Base-by-base conservation (phyloP, 192 early-diverging fungal species). In the Linnemannia hyalina region DNA sequence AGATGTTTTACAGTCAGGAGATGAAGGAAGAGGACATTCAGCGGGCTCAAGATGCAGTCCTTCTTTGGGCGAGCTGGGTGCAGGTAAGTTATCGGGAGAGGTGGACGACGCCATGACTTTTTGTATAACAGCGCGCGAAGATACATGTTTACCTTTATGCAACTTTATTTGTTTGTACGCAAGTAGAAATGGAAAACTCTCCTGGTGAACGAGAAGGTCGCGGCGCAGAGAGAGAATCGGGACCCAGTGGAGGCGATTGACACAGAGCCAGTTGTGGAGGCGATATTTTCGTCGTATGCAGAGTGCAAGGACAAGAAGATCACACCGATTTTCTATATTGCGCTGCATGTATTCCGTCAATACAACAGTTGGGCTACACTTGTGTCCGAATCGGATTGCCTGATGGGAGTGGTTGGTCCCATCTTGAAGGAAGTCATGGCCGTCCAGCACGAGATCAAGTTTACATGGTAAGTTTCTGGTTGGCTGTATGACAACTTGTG, bases 301-400 rank as follows among this genome's bases (percentile, higher is more conserved):
- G 74, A 81, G 9, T 75, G 80, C 49, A 81, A 81, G 35, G 55
- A n/a, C 73, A 81, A 81, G 44, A 75, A 75, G 6, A 81, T 81
- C 65, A 70, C 35, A 22, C 55, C n/a, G n/a, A n/a, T n/a, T n/a
- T n/a, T n/a, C n/a, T n/a, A n/a, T n/a, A n/a, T n/a, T n/a, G n/a
- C n/a, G n/a, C n/a, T n/a, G n/a, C n/a, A n/a, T n/a, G n/a, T n/a
- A n/a, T n/a, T n/a, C n/a, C n/a, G n/a, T n/a, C n/a, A n/a, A n/a
- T n/a, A n/a, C n/a, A n/a, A n/a, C n/a, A n/a, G n/a, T n/a, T n/a
- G n/a, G n/a, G n/a, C n/a, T n/a, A n/a, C n/a, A n/a, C n/a, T n/a
- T n/a, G n/a, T n/a, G n/a, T n/a, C n/a, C n/a, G n/a, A n/a, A n/a
- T n/a, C n/a, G n/a, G n/a, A n/a, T n/a, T n/a, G n/a, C n/a, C n/a